Percentiles rank a stretch among this genome's conserved stretches.
Evolutionary conservation across 495 filamentous ascomycete genomes (phyloP).

Genomic region (Ascobolus immersus): DNA sequence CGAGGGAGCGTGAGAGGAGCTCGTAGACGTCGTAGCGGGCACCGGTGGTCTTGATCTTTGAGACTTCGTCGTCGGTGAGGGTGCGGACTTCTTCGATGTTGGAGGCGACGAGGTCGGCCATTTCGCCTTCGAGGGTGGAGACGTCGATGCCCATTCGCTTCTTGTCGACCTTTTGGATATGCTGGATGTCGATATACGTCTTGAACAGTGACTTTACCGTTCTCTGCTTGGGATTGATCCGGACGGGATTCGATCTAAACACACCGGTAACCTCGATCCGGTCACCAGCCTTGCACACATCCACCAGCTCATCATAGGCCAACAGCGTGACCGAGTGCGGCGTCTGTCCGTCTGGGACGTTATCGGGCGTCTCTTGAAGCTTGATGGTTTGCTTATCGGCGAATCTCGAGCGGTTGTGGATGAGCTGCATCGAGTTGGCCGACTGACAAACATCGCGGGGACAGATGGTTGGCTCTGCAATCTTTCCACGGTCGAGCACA

Average conservation of each 20-base stretch:
- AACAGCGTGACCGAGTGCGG: conserved; percentile 96
- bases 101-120: conserved; percentile 45
- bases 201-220: conserved; percentile 89
- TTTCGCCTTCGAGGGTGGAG: conserved; percentile 67
- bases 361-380: conserved; percentile 90
- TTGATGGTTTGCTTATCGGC: conserved; percentile 98
- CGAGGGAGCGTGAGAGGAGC: conserved; percentile 69
- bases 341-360: conserved; percentile 78
- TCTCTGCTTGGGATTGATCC: conserved; percentile 81
- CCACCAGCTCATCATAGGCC: conserved; percentile 88
- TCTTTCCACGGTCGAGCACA: conserved; percentile 81
- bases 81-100: conserved; percentile 61
- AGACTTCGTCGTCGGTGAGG: conserved; percentile 70
- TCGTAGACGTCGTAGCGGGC: conserved; percentile 76
- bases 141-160: conserved; percentile 77
- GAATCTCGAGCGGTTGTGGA: conserved; percentile 88
- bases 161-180: conserved; percentile 90
- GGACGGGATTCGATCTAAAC: conserved; percentile 79
- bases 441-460: conserved; percentile 60
- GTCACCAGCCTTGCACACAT: conserved; percentile 93
- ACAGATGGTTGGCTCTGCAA: conserved; percentile 78
- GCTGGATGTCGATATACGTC: conserved; percentile 85
- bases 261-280: conserved; percentile 89
- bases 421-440: conserved; percentile 88
- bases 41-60: conserved; percentile 62